phyloP scores from a whole-genome alignment of 345 rosid species.

The Aquilaria sinensis region DNA sequence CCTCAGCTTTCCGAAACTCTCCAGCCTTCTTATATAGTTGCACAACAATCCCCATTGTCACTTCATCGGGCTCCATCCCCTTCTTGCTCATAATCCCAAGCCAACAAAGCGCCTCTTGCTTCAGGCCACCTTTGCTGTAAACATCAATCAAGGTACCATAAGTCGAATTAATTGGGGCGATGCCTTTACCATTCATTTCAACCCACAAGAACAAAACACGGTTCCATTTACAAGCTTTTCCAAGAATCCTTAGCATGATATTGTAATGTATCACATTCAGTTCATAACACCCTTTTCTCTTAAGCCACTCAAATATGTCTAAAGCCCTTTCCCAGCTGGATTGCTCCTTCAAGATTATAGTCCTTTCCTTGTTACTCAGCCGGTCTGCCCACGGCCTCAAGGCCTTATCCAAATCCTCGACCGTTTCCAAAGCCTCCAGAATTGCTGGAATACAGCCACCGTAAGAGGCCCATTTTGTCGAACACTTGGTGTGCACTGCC shows the following conservation, averaged over 20 bases:
- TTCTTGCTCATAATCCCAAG: slow-evolving; percentile 66
- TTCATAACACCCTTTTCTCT: slow-evolving; percentile 57
- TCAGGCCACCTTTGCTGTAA: slow-evolving; percentile 76
- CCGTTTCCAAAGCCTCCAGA: slow-evolving; percentile 49
- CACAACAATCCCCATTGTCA: slow-evolving; percentile 67
- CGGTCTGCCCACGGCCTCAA: slow-evolving; percentile 76
- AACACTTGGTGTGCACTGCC: slow-evolving; percentile 55
- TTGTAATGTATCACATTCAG: slow-evolving; percentile 87
- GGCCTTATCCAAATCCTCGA: slow-evolving; percentile 61
- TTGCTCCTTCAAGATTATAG: slow-evolving; percentile 87
- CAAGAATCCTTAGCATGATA: slow-evolving; percentile 67
- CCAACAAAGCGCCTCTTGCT: slow-evolving; percentile 56
- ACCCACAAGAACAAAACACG: slow-evolving; percentile 52
- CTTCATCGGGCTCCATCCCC: slow-evolving; percentile 80
- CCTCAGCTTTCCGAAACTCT: slow-evolving; percentile 73
- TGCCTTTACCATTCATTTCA: slow-evolving; percentile 48
- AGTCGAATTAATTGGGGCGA: slow-evolving; percentile 65
- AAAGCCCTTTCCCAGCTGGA: slow-evolving; percentile 71
- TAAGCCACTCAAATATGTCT: slow-evolving; percentile 89
- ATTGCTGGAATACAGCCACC: slow-evolving; percentile 75
- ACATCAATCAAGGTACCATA: slow-evolving; percentile 89
- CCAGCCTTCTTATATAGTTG: slow-evolving; percentile 86
- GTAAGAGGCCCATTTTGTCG: slow-evolving; percentile 66
- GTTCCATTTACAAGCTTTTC: slow-evolving; percentile 64
- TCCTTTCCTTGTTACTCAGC: slow-evolving; percentile 68